Evolutionary conservation across 2,329 filamentous ascomycete species (phyloP), one percentile per base, ranked within the genome.

Genomic region (Microcyclosporella mali): DNA sequence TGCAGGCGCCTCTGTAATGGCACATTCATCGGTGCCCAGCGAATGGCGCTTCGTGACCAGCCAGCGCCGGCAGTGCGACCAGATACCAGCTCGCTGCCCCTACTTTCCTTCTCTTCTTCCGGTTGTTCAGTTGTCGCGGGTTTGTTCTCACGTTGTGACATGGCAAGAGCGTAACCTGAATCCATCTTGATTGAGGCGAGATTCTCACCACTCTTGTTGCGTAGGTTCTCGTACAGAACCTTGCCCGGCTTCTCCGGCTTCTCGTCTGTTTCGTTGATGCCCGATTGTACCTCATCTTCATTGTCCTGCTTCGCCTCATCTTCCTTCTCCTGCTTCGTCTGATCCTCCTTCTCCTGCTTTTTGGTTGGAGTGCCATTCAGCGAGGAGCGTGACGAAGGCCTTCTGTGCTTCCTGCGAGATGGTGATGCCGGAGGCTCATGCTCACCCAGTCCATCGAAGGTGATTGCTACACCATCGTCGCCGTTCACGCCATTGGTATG

Each of bases 11-110:
- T 67, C 49, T 74, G 69, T 4, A 74, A 56, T 4, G 72, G 55
- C 3, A 90, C 78, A 29, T 88, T 77, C 3, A 89, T 92, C 12
- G 90, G 90, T 6, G 89, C 92, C 73, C 88, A 95, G 50, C 85
- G 81, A 56, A 95, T 86, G 30, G 66, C 71, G 68, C 61, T 61
- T 15, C 51, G 60, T 15, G 71, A 64, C 74, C 74, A 78, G 19
- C 73, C 71, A 34, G 70, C 71, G 28, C 74, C 73, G n/a, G 74
- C 74, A 53, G 67, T 62, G 33, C 72, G 66, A 17, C 74, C 74
- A 46, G 72, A 72, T 37, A 71, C 70, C 42, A 78, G 68, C 50
- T 72, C 65, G 43, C 52, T 57, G 40, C 52, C 52, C 33, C 41
- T 39, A 17, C 47, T 40, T 21, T 46, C 34, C 47, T 52, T 53